Evolutionary conservation across 2,329 filamentous ascomycete genomes (phyloP).

Genomic region (Rhynchosporium agropyri): DNA sequence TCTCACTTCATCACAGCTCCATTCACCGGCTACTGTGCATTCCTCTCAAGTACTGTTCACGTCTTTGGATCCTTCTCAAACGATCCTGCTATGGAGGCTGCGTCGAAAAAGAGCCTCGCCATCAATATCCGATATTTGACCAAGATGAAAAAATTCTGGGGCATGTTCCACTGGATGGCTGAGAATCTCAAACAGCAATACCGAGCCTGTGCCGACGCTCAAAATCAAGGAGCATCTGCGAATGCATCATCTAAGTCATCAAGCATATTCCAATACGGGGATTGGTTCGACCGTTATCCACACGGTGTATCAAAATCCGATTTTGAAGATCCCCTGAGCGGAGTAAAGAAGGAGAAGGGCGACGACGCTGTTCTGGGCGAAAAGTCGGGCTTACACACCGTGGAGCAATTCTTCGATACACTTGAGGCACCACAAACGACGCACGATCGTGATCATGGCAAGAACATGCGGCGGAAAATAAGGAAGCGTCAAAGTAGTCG

Average conservation of each 20-base stretch:
- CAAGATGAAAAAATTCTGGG: constrained; percentile 98
- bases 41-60: constrained; percentile 91
- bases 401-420: constrained; percentile 90
- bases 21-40: constrained; percentile 93
- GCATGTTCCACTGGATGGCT: constrained; percentile 96
- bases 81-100: constrained; percentile 72
- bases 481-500: constrained; percentile 44
- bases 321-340: constrained; percentile 73
- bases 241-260: constrained; percentile 51
- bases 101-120: constrained; percentile 80
- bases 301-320: constrained; percentile 85
- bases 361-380: constrained; percentile 90
- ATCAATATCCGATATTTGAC: constrained; percentile 88
- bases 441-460: constrained; percentile 34
- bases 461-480: constrained; percentile 44
- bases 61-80: constrained; percentile 90
- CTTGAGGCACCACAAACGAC: constrained; percentile 62
- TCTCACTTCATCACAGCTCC: constrained; percentile 83
- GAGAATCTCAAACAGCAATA: constrained; percentile 92
- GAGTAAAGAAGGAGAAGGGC: constrained; percentile 72
- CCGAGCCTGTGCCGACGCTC: constrained; percentile 79
- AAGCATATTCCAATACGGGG: constrained; percentile 87
- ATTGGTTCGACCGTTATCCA: constrained; percentile 96
- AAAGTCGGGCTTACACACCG: constrained; percentile 86
- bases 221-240: constrained; percentile 62